phyloP scores from a whole-genome alignment of 2,329 filamentous ascomycete genomes.

The Fusarium staphyleae region DNA sequence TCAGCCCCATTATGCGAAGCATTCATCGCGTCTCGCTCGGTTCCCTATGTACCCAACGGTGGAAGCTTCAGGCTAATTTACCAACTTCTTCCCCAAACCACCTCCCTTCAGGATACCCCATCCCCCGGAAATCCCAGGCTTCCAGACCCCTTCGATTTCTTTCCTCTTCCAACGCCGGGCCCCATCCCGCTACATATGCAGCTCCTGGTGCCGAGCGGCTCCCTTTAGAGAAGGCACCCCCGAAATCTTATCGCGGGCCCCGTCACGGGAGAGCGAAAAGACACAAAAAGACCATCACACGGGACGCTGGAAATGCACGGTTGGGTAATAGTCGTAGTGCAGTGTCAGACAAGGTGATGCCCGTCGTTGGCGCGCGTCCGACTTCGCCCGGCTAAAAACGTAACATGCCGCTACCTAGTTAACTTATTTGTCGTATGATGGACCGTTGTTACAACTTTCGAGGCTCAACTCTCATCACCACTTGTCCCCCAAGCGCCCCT shows the following conservation, averaged over 20 bases:
- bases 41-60: too few species aligned
- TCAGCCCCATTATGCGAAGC: conserved; percentile 14
- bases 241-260: conserved; percentile 23
- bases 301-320: conserved; percentile 26
- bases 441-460: conserved; percentile 19
- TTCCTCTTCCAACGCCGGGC: conserved; percentile 20
- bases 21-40: not conserved
- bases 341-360: conserved; percentile 24
- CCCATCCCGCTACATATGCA: conserved; percentile 30
- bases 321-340: conserved; percentile 35
- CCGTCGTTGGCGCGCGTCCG: conserved; percentile 22
- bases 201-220: too few species aligned
- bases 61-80: too few species aligned
- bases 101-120: not conserved
- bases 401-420: conserved; percentile 32
- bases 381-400: conserved; percentile 33
- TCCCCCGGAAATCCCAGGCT: conserved; percentile 29
- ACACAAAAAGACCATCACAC: conserved; percentile 28
- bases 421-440: conserved; percentile 39
- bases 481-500: too few species aligned
- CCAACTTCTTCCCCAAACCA: too few species aligned
- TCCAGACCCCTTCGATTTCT: conserved; percentile 35
- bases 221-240: too few species aligned
- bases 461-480: conserved; percentile 17
- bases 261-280: conserved; percentile 34